These are phyloP conservation scores for Aspergillus chevalieri DNA, from an alignment of 2,329 filamentous ascomycete genomes.

Conservation along the genomic window DNA sequence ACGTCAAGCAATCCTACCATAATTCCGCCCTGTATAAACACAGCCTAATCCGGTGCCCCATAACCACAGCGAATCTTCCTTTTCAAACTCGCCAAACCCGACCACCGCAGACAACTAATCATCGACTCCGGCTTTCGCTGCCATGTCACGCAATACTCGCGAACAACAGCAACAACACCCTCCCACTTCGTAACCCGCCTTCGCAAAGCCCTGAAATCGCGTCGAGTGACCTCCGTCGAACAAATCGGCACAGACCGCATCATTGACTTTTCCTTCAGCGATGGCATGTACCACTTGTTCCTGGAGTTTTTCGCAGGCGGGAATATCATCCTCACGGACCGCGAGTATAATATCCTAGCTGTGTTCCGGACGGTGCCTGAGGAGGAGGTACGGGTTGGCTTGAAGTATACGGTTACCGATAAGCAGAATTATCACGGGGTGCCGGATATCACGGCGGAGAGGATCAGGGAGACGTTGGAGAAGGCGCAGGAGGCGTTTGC, in stretches of 20 bases:
- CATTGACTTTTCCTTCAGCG: conserved; percentile 85
- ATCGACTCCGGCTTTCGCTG: conserved; percentile 95
- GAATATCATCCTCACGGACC: conserved; percentile 88
- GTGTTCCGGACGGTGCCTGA: conserved; percentile 75
- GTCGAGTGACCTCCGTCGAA: conserved; percentile 69
- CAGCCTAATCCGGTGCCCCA: too few relatives aligned
- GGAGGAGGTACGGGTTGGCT: conserved; percentile 70
- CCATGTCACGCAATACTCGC: conserved; percentile 84
- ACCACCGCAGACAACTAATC: conserved; percentile 80
- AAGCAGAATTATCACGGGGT: conserved; percentile 77
- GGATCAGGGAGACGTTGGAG: conserved; percentile 63
- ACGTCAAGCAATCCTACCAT: conserved; percentile 13
- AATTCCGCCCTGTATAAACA: too few relatives aligned
- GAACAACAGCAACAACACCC: conserved; percentile 76
- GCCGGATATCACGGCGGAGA: conserved; percentile 66
- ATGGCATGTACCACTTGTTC: conserved; percentile 80
- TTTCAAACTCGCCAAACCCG: conserved; percentile 87
- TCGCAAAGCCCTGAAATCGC: conserved; percentile 81
- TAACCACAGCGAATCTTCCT: conserved; percentile 69
- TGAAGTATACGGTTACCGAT: conserved; percentile 72
- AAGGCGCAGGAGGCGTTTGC: conserved; percentile 47
- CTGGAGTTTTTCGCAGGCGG: conserved; percentile 95
- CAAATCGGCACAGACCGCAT: conserved; percentile 93
- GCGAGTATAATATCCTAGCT: conserved; percentile 72
- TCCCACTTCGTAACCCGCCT: conserved; percentile 79